phyloP scores from a whole-genome alignment of 1,284 basidiomycete species.

The Singerocomus inundabilis region DNA sequence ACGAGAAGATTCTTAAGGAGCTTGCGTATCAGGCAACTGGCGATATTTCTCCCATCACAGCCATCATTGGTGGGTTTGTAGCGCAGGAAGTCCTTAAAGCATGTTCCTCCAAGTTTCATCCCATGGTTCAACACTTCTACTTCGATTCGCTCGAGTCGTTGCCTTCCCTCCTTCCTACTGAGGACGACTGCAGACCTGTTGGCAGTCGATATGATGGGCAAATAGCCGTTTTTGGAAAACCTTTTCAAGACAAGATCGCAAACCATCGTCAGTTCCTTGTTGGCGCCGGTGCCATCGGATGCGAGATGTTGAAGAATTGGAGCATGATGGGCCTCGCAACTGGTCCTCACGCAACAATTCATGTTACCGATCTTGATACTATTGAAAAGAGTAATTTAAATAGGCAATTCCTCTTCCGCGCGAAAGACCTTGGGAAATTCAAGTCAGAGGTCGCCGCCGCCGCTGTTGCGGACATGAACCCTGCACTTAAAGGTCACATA shows the following conservation, averaged over 20 bases:
- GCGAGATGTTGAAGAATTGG: constrained; percentile 99
- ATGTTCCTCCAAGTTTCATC: constrained; percentile 97
- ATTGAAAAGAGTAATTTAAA: constrained; percentile 99
- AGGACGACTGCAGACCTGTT: constrained; percentile 82
- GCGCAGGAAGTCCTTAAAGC: constrained; percentile 99
- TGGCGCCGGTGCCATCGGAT: constrained; percentile 97
- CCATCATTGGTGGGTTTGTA: constrained; percentile 96
- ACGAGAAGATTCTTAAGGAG: constrained; percentile 83
- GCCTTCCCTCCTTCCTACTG: constrained; percentile 72
- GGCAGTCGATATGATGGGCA: constrained; percentile 92
- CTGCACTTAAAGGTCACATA: constrained; percentile 88
- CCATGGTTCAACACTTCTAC: constrained; percentile 94
- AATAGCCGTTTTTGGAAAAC: constrained; percentile 92
- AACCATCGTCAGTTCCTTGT: constrained; percentile 96
- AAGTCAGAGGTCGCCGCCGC: constrained; percentile 94
- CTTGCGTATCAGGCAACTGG: constrained; percentile 92
- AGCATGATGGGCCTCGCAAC: constrained; percentile 97
- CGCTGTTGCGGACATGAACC: constrained; percentile 97
- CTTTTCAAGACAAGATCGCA: constrained; percentile 91
- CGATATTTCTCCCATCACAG: constrained; percentile 90
- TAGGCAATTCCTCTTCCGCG: constrained; percentile 96
- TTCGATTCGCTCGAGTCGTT: constrained; percentile 98
- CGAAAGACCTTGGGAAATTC: constrained; percentile 97
- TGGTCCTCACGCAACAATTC: constrained; percentile 79
- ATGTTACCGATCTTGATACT: constrained; percentile 97